A percentile compares a stretch with the other conserved stretches of the same genome.
Conservation (phyloP, 441 rosid species). For the Codiaeum variegatum region DNA sequence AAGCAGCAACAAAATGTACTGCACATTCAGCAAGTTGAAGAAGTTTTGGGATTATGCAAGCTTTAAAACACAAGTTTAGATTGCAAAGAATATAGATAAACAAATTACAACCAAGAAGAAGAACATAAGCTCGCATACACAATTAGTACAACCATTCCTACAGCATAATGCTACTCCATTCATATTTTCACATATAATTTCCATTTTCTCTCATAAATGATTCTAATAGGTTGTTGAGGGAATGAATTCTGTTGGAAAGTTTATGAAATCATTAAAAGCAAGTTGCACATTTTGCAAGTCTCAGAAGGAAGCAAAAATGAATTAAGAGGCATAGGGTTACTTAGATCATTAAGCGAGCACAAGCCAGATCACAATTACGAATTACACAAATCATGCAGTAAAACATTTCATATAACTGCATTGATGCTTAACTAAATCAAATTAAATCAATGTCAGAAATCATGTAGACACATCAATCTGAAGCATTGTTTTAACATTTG, state of each 20-base stretch:
- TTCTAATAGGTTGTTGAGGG: not conserved
- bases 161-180: not conserved
- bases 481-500: too few relatives aligned
- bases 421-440: conserved; percentile 1
- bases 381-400: not conserved
- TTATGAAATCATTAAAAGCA: not conserved
- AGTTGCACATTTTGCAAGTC: not conserved
- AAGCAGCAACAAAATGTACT: not conserved
- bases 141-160: not conserved
- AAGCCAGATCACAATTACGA: not conserved
- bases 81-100: not conserved
- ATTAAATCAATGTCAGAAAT: not conserved
- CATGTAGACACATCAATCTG: not conserved
- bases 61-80: not conserved
- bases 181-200: not conserved
- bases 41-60: not conserved
- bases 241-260: too few relatives aligned
- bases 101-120: not conserved
- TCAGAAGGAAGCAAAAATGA: not conserved
- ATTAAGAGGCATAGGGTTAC: not conserved
- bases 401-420: not conserved
- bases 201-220: not conserved
- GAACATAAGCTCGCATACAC: not conserved
- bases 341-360: not conserved
- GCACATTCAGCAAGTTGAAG: not conserved